These are phyloP conservation scores for Geotrichum histeridarum DNA, from an alignment of 1,139 yeast genomes.

Conservation along the genomic window DNA sequence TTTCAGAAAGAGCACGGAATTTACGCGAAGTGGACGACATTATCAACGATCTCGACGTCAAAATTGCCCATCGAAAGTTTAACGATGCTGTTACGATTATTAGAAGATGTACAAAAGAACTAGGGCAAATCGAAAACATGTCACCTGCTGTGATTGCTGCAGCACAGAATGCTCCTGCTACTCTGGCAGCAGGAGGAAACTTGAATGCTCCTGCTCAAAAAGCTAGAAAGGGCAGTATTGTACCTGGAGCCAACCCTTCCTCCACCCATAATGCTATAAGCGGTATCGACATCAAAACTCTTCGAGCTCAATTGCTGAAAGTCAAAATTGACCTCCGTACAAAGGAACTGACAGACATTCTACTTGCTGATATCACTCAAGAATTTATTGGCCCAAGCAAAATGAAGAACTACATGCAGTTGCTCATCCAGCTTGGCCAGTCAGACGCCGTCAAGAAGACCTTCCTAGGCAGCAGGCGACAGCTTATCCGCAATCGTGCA, in stretches of 20 bases:
- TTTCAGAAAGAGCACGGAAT: slow-evolving; percentile 26
- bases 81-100: slow-evolving; percentile 52
- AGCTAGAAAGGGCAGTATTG: slow-evolving; percentile 8
- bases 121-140: slow-evolving; percentile 20
- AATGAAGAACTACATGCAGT: slow-evolving; percentile 35
- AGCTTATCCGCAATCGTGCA: slow-evolving; percentile 44
- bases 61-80: slow-evolving; percentile 57
- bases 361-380: slow-evolving; percentile 36
- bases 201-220: not conserved
- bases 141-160: slow-evolving; percentile 22
- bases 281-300: slow-evolving; percentile 15
- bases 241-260: not conserved
- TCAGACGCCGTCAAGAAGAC: slow-evolving; percentile 47
- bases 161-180: slow-evolving; percentile 19
- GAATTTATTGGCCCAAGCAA: slow-evolving; percentile 34
- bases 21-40: slow-evolving; percentile 56
- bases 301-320: slow-evolving; percentile 22
- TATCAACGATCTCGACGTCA: slow-evolving; percentile 62
- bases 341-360: slow-evolving; percentile 28
- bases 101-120: slow-evolving; percentile 27
- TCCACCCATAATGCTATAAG: slow-evolving; percentile 3
- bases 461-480: slow-evolving; percentile 46
- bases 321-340: slow-evolving; percentile 33
- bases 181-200: slow-evolving; percentile 18
- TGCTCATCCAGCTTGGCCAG: slow-evolving; percentile 43